Evolutionary conservation across 352 stramenopile species (phyloP).

Genomic region (Phytophthora constricta): DNA sequence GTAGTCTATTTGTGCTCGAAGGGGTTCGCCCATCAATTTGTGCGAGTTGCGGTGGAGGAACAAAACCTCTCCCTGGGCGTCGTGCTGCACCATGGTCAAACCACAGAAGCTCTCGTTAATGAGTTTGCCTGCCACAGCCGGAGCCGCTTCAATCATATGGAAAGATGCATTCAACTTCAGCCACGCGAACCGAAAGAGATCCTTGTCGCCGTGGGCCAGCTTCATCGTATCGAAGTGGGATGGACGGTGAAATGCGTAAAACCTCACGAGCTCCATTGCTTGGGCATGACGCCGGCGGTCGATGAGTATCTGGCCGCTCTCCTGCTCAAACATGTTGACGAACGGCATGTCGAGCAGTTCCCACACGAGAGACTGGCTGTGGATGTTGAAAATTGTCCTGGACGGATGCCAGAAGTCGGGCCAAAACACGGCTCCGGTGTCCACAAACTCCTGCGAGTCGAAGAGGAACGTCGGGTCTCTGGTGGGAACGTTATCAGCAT

Average conservation of each 20-base stretch:
- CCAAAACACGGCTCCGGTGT: slow-evolving; percentile 54
- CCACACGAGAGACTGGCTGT: slow-evolving; percentile 62
- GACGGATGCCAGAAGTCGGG: slow-evolving; percentile 57
- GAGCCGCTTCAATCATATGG: slow-evolving; percentile 52
- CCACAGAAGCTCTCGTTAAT: slow-evolving; percentile 56
- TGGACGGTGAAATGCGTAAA: slow-evolving; percentile 49
- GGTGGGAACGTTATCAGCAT: slow-evolving; percentile 51
- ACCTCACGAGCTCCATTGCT: slow-evolving; percentile 49
- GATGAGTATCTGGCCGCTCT: slow-evolving; percentile 70
- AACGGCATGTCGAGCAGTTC: slow-evolving; percentile 55
- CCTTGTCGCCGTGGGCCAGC: slow-evolving; percentile 65
- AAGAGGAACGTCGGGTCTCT: slow-evolving; percentile 55
- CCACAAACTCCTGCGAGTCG: slow-evolving; percentile 31
- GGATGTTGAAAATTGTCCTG: slow-evolving; percentile 68
- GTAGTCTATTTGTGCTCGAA: slow-evolving; percentile 35
- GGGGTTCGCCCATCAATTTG: slow-evolving; percentile 46
- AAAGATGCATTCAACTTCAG: slow-evolving; percentile 53
- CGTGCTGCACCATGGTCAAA: slow-evolving; percentile 63
- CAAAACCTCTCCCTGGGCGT: slow-evolving; percentile 42
- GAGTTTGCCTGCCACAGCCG: slow-evolving; percentile 48
- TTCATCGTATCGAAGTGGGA: slow-evolving; percentile 40
- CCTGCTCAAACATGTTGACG: slow-evolving; percentile 76
- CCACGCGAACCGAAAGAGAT: slow-evolving; percentile 69
- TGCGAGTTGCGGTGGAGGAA: slow-evolving; percentile 68
- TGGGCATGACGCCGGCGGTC: slow-evolving; percentile 41